Evolutionary conservation across 345 rosid genomes (phyloP), one percentile per base, ranked within the genome.

Genomic region (Clarkia xantiana): DNA sequence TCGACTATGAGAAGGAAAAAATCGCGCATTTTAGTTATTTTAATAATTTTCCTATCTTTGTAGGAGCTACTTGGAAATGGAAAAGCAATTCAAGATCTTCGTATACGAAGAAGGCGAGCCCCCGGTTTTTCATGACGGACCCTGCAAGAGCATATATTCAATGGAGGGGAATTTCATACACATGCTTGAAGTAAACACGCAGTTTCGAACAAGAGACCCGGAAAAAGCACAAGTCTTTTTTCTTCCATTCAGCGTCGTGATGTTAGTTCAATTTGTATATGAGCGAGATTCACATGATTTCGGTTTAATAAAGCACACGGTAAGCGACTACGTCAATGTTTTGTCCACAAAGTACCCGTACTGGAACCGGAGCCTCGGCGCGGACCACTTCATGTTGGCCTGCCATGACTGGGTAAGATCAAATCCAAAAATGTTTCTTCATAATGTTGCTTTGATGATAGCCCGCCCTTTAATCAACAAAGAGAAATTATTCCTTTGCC

Each of bases 51-150:
- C 11, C 14, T 10, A 4, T 14, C 19, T 29, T n/a, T 44, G 62
- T 55, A 84, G 95, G 84, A 88, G 97, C 57, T 88, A 89, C 69
- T 51, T 78, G 72, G 95, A 84, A 64, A 88, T 88, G 97, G 97
- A 88, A 54, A 78, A 71, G 43, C 67, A 66, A 43, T 88, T 88
- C 42, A 84, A 82, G 73, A 70, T 88, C 10, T 84, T 58, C 47
- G 74, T 84, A 10, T 88, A 88, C 52, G 73, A 71, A 54, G 93
- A 88, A 75, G 97, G 97, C 6, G 93, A 88, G 40, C 91, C 81
- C 1, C 95, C 93, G 0, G 73, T 88, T 18, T 88, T 84, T 55
- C 97, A 88, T 52, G 76, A 78, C 34, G 97, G 97, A 57, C 97
- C 97, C 23, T 84, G 97, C 68, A 82, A 66, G 76, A 82, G 97